Conservation (phyloP, 2,329 filamentous ascomycete genomes). For the Lecanicillium sp. region DNA sequence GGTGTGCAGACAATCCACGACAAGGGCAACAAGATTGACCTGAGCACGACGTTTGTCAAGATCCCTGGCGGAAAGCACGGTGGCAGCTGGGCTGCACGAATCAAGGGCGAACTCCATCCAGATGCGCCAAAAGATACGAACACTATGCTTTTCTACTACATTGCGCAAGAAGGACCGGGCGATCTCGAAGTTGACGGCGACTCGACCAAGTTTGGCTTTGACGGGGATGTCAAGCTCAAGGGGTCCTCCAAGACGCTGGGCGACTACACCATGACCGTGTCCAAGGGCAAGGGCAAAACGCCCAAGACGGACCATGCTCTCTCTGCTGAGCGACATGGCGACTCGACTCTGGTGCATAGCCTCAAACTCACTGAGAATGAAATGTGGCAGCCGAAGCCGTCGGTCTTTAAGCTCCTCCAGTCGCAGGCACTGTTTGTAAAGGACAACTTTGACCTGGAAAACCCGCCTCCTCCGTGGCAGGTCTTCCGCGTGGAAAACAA, state of each 20-base stretch:
- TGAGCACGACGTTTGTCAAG: conserved; percentile 92
- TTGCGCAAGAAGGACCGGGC: conserved; percentile 69
- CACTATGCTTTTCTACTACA: conserved; percentile 74
- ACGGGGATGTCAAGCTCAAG: conserved; percentile 56
- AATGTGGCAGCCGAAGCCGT: conserved; percentile 76
- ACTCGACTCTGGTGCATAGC: conserved; percentile 69
- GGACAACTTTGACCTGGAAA: conserved; percentile 41
- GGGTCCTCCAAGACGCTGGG: conserved; percentile 68
- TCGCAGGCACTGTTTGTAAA: conserved; percentile 41
- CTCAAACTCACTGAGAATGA: conserved; percentile 56
- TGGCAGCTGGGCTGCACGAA: conserved; percentile 84
- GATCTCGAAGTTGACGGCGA: conserved; percentile 50
- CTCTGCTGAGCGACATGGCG: conserved; percentile 60
- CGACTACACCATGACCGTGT: conserved; percentile 70
- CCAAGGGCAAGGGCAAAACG: conserved; percentile 57
- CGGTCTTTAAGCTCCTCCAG: conserved; percentile 47
- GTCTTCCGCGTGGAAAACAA: conserved; percentile 70
- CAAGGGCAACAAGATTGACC: conserved; percentile 75
- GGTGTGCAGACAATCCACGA: conserved; percentile 89
- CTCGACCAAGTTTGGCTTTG: conserved; percentile 40
- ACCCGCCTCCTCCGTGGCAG: conserved; percentile 77
- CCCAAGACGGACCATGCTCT: conserved; percentile 57
- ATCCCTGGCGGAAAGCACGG: conserved; percentile 76
- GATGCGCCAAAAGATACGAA: conserved; percentile 60
- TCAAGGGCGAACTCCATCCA: conserved; percentile 71